These are phyloP conservation scores for Viola pubescens DNA, from an alignment of 441 rosid species.

Conservation along the genomic window DNA sequence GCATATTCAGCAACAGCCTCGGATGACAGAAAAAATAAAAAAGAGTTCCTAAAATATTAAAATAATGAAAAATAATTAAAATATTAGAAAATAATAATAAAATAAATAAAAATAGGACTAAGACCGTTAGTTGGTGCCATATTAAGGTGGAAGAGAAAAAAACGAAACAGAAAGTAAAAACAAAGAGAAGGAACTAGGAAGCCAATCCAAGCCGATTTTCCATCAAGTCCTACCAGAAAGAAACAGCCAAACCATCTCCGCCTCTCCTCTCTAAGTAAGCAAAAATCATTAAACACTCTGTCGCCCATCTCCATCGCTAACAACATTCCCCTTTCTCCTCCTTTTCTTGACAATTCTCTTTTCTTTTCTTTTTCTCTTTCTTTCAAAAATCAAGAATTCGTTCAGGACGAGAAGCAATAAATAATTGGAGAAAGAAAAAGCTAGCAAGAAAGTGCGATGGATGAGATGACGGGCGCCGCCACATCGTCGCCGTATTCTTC, in stretches of 20 bases:
- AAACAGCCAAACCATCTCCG: background rate
- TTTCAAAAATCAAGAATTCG: background rate
- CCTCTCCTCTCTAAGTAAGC: conserved; percentile 12
- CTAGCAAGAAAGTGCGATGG: conserved; percentile 13
- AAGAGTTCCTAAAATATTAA: background rate
- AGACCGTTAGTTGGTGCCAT: conserved; percentile 27
- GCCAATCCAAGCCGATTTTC: conserved; percentile 3
- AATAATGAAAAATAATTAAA: no score
- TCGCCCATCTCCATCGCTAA: no score
- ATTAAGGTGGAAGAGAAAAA: background rate
- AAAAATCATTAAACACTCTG: background rate
- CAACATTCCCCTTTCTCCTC: no score
- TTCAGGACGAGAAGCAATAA: background rate
- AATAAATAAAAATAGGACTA: background rate
- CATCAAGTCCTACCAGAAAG: background rate
- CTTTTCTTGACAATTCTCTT: background rate
- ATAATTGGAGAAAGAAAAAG: background rate
- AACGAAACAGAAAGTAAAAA: background rate
- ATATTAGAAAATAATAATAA: background rate
- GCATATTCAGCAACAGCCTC: conserved; percentile 15
- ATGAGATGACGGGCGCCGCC: conserved; percentile 16
- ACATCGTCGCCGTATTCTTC: conserved; percentile 31
- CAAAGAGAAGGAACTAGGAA: background rate
- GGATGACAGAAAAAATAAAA: no score
- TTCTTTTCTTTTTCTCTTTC: no score